These are phyloP conservation scores for Maudiozyma turicensis DNA, from an alignment of 805 yeast genomes.

Conservation along the genomic window DNA sequence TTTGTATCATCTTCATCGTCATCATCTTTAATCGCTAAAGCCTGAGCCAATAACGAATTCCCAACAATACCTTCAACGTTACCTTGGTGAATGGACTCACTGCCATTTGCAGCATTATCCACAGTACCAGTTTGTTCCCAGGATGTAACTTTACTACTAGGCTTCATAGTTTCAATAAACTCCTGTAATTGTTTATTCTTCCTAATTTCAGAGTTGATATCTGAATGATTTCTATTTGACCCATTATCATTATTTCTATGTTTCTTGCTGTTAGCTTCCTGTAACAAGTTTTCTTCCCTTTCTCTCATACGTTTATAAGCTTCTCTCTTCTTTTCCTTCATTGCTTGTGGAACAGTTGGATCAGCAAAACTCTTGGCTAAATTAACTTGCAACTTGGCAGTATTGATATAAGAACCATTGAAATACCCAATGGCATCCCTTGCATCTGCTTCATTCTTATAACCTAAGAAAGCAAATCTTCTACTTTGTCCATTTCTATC, in stretches of 20 bases:
- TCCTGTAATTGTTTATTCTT: constrained; percentile 64
- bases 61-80: constrained; percentile 28
- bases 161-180: constrained; percentile 75
- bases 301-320: constrained; percentile 37
- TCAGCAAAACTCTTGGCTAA: constrained; percentile 82
- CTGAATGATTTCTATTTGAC: constrained; percentile 8
- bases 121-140: constrained; percentile 42
- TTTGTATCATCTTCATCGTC: constrained; percentile 15
- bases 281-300: constrained; percentile 39
- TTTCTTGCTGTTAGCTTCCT: constrained; percentile 31
- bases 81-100: constrained; percentile 20
- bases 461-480: constrained; percentile 90
- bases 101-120: constrained; percentile 5
- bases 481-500: constrained; percentile 80
- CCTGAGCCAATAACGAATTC: constrained; percentile 33
- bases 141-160: constrained; percentile 56
- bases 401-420: constrained; percentile 71
- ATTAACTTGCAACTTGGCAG: constrained; percentile 68
- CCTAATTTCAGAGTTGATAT: constrained; percentile 52
- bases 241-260: constrained; percentile 6
- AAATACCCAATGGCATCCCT: constrained; percentile 65
- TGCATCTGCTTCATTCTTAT: constrained; percentile 64
- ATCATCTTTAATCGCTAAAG: constrained; percentile 30
- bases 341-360: constrained; percentile 64
- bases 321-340: constrained; percentile 45